Evolutionary conservation across 176 grass and related monocot genomes (phyloP).

Genomic region (Calamus simplicifolius): DNA sequence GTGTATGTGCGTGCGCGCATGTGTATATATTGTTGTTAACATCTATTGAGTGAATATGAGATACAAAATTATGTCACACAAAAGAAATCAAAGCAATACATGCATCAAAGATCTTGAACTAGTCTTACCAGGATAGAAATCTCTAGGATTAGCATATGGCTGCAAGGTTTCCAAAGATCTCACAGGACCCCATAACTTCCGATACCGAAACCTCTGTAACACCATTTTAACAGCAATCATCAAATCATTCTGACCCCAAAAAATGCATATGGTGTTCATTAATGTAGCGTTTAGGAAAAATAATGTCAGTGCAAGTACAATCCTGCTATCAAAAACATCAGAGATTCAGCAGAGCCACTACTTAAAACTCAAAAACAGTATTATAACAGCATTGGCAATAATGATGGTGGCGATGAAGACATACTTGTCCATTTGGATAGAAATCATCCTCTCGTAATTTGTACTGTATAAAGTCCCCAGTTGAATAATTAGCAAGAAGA

Average conservation of each 20-base stretch:
- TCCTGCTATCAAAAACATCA: no score
- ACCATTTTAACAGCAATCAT: constrained; percentile 10
- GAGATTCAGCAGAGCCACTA: no score
- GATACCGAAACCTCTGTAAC: constrained; percentile 49
- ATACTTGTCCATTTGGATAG: constrained; percentile 58
- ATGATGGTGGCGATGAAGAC: neutral
- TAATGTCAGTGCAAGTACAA: no score
- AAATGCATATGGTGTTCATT: no score
- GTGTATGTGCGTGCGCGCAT: no score
- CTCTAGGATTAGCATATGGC: constrained; percentile 55
- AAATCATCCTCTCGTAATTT: constrained; percentile 49
- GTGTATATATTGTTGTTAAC: no score
- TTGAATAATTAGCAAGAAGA: constrained; percentile 80
- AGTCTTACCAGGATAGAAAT: constrained; percentile 48
- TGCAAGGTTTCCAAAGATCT: constrained; percentile 51
- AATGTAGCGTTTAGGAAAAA: no score
- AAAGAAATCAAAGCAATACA: constrained; percentile 3
- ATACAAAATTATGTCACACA: no score
- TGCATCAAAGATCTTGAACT: constrained; percentile 1
- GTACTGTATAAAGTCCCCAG: constrained; percentile 47
- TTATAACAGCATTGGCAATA: no score
- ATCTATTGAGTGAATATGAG: no score
- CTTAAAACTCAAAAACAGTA: no score
- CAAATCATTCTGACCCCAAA: constrained; percentile 11
- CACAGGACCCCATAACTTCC: constrained; percentile 84